phyloP scores from a whole-genome alignment of 306 rosid genomes.

The Quercus alba region DNA sequence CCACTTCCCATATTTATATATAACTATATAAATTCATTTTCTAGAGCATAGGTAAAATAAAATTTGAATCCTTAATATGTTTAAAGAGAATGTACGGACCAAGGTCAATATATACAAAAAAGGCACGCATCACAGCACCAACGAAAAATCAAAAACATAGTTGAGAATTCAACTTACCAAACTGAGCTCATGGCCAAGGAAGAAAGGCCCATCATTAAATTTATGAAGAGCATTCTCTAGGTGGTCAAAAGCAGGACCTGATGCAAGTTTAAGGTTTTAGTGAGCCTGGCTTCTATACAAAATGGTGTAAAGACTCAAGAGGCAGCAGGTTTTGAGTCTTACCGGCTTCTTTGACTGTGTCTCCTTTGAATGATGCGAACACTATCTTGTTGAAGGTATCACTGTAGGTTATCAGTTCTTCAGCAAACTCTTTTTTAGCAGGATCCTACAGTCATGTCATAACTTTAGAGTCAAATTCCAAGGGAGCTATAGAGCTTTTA shows the following conservation, averaged over 20 bases:
- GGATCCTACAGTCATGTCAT: conserved; percentile 39
- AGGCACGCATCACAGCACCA: neutral
- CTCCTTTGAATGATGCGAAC: conserved; percentile 35
- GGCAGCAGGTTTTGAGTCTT: conserved; percentile 3
- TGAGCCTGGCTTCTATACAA: no score
- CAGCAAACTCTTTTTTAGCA: conserved; percentile 44
- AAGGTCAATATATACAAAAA: neutral
- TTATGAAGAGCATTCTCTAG: no score
- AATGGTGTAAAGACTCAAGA: no score
- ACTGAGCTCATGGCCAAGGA: no score
- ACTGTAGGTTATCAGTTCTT: conserved; percentile 45
- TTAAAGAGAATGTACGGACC: no score
- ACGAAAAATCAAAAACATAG: neutral
- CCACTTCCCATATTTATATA: neutral
- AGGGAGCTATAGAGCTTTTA: neutral
- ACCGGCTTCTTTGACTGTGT: conserved; percentile 41
- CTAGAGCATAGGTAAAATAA: no score
- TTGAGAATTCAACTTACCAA: no score
- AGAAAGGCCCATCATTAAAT: no score
- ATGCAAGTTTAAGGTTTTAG: no score
- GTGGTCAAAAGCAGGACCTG: no score
- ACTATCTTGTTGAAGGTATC: conserved; percentile 37
- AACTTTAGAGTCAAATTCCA: neutral
- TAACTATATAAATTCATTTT: no score
- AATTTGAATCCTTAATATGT: no score